Conservation (phyloP, 305 asterid genomes). For the Fraxinus latifolia region DNA sequence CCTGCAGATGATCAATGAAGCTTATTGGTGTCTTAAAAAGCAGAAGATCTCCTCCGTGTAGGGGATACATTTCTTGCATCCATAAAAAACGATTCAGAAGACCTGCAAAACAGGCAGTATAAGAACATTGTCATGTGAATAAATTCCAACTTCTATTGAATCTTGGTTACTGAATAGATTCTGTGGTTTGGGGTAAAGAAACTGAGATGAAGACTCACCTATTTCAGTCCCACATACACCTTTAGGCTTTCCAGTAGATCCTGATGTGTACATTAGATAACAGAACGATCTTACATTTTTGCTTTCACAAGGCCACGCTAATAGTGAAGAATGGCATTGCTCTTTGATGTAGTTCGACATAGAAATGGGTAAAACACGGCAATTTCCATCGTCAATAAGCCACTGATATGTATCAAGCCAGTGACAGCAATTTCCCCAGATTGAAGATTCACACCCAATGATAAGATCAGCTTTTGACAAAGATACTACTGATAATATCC, state of each 20-base stretch:
- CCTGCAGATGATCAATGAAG: slow-evolving; percentile 91
- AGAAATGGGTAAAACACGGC: slow-evolving; percentile 48
- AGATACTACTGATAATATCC: slow-evolving; percentile 51
- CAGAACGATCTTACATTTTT: slow-evolving; percentile 62
- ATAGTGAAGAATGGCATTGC: slow-evolving; percentile 31
- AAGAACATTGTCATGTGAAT: slow-evolving; percentile 17
- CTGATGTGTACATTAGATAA: slow-evolving; percentile 92
- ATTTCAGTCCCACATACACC: slow-evolving; percentile 93
- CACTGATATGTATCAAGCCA: slow-evolving; percentile 57
- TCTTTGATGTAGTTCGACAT: slow-evolving; percentile 36
- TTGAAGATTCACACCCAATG: slow-evolving; percentile 42
- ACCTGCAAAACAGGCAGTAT: slow-evolving; percentile 53
- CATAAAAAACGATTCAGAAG: slow-evolving; percentile 79
- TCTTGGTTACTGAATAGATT: not conserved
- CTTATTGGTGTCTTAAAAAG: slow-evolving; percentile 85
- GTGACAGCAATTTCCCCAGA: slow-evolving; percentile 47
- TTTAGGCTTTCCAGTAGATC: slow-evolving; percentile 88
- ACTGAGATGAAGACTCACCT: slow-evolving; percentile 41
- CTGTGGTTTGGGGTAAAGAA: slow-evolving; percentile 6
- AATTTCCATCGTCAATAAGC: slow-evolving; percentile 54
- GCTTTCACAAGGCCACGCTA: slow-evolving; percentile 72
- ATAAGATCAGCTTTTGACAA: slow-evolving; percentile 64
- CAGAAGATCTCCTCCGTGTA: slow-evolving; percentile 52
- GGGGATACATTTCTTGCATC: slow-evolving; percentile 85
- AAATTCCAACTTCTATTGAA: slow-evolving; percentile 3